Conservation (phyloP, 2,329 filamentous ascomycete genomes). For the Albophoma yamanashiensis region DNA sequence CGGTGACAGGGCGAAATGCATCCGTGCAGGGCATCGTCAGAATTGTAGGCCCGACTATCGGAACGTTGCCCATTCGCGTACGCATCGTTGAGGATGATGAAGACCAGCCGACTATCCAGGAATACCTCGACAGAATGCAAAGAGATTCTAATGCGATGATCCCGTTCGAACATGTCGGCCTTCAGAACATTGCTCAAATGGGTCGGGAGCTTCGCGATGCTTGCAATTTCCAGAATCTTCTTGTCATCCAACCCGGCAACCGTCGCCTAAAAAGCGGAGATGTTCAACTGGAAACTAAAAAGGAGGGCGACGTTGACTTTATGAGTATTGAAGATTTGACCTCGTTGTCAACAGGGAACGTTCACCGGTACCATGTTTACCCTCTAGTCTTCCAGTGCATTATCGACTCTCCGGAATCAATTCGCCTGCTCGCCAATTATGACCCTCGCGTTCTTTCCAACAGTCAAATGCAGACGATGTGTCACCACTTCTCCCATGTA, state of each 20-base stretch:
- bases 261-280: neutral
- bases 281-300: neutral
- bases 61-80: constrained; percentile 8
- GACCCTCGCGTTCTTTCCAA: neutral
- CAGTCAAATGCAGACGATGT: neutral
- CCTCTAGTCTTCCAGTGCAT: neutral
- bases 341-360: neutral
- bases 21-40: constrained; percentile 10
- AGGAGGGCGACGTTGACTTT: neutral
- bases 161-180: constrained; percentile 8
- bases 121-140: constrained; percentile 9
- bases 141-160: constrained; percentile 8
- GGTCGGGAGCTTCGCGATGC: neutral
- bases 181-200: constrained; percentile 4
- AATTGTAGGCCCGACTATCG: constrained; percentile 12
- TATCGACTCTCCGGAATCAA: neutral
- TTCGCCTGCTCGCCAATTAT: neutral
- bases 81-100: neutral
- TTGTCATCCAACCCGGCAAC: neutral
- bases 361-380: neutral
- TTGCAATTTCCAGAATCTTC: constrained; percentile 2
- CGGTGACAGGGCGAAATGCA: constrained; percentile 13
- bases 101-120: constrained; percentile 2
- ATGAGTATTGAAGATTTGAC: neutral
- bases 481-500: constrained; percentile 3